Conservation (phyloP, 345 rosid species). For the Aquilaria yunnanensis region DNA sequence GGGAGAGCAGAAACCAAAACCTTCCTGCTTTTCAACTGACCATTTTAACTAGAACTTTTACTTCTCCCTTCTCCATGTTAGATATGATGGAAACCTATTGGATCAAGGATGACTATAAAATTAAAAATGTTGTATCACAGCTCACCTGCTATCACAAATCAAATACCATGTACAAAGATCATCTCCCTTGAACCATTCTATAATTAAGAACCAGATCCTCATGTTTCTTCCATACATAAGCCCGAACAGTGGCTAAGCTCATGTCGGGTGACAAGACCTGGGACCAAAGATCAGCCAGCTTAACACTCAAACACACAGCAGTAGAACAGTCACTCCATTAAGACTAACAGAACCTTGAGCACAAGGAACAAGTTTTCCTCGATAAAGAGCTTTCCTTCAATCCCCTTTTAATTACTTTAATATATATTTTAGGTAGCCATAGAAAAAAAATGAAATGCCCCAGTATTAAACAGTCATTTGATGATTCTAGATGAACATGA, state of each 20-base stretch:
- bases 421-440: too few species aligned
- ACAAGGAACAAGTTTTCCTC: too few species aligned
- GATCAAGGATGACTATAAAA: background rate
- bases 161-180: slow-evolving; percentile 14
- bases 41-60: background rate
- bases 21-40: slow-evolving; percentile 1
- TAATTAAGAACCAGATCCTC: slow-evolving; percentile 94
- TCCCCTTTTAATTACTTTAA: too few species aligned
- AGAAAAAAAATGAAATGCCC: too few species aligned
- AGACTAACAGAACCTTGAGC: too few species aligned
- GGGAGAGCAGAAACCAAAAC: background rate
- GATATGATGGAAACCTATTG: background rate
- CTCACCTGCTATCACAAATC: slow-evolving; percentile 28
- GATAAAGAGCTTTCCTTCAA: too few species aligned
- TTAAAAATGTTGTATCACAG: background rate
- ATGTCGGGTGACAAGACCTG: slow-evolving; percentile 93
- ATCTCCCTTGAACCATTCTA: slow-evolving; percentile 71
- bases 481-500: too few species aligned
- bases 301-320: too few species aligned
- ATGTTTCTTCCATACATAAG: slow-evolving; percentile 95
- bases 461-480: too few species aligned
- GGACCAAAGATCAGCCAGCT: slow-evolving; percentile 9
- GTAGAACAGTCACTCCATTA: too few species aligned
- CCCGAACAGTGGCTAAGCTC: slow-evolving; percentile 94
- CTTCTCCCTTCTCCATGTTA: background rate